phyloP scores from a whole-genome alignment of 768 basidiomycete species.

The Phanerochaete sordida region DNA sequence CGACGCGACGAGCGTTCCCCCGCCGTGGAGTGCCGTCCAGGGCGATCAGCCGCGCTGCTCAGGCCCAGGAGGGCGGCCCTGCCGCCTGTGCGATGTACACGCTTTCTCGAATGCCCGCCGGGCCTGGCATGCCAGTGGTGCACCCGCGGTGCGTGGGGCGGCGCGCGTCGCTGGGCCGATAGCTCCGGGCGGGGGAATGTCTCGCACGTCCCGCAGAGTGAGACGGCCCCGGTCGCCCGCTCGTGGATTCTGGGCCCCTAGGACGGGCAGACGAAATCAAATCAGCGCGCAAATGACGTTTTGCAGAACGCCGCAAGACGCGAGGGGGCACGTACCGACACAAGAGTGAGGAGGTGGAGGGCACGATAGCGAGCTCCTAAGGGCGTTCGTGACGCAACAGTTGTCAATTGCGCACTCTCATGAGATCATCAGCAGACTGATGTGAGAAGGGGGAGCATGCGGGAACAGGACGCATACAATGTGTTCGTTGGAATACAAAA shows the following conservation, averaged over 20 bases:
- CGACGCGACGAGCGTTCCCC: no score
- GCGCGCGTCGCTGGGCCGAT: background rate
- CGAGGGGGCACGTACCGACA: background rate
- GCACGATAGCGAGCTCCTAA: background rate
- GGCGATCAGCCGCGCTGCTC: no score
- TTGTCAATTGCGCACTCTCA: background rate
- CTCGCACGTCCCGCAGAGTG: background rate
- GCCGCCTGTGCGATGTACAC: no score
- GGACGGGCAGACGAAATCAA: background rate
- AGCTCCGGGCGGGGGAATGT: background rate
- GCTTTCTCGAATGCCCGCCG: no score
- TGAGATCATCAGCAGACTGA: slow-evolving; percentile 7
- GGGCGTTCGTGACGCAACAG: background rate
- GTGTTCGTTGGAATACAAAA: background rate
- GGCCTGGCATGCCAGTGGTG: no score
- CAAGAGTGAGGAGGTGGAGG: background rate
- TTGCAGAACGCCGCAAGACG: background rate
- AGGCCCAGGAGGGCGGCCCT: background rate
- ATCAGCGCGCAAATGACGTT: background rate
- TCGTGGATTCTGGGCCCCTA: background rate
- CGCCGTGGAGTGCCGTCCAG: no score
- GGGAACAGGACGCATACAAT: background rate
- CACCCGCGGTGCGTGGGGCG: background rate
- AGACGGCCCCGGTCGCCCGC: background rate
- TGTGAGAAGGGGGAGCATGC: slow-evolving; percentile 1